A percentile compares a stretch with the other conserved stretches of the same genome.
phyloP scores from a whole-genome alignment of 345 rosid genomes.

The Salix exigua region DNA sequence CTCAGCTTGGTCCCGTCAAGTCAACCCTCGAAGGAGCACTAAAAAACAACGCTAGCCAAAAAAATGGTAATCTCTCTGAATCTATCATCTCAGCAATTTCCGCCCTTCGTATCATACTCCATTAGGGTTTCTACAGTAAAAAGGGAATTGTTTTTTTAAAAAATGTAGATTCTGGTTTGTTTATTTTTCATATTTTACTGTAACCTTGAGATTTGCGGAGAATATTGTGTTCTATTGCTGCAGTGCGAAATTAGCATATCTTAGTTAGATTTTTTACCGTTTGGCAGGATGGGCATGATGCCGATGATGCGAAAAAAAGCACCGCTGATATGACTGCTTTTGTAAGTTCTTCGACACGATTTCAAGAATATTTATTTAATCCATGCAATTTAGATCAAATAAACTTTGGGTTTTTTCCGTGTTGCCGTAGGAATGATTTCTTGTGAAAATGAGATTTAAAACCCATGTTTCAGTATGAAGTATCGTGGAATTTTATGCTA shows the following conservation, averaged over 20 bases:
- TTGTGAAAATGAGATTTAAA: not conserved
- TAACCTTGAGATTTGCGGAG: not conserved
- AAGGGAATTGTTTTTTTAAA: too few relatives aligned
- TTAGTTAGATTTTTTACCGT: not conserved
- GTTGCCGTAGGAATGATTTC: not conserved
- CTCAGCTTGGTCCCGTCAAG: not conserved
- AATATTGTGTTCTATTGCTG: not conserved
- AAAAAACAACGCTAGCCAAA: not conserved
- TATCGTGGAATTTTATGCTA: not conserved
- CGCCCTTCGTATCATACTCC: not conserved
- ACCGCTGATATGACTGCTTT: conserved; percentile 57
- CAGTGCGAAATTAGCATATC: not conserved
- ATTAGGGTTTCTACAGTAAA: not conserved
- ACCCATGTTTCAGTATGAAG: not conserved
- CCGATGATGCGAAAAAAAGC: conserved; percentile 50
- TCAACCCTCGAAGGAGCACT: not conserved
- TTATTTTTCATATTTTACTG: not conserved
- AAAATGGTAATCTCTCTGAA: not conserved
- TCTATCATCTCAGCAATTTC: not conserved
- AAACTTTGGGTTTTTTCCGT: not conserved
- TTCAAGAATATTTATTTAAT: not conserved
- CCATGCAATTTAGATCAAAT: not conserved
- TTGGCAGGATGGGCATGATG: conserved; percentile 50
- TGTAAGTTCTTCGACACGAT: conserved; percentile 34
- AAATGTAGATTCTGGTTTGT: not conserved